These are phyloP conservation scores for Aquilaria malaccensis DNA, from an alignment of 345 rosid species.

Conservation along the genomic window DNA sequence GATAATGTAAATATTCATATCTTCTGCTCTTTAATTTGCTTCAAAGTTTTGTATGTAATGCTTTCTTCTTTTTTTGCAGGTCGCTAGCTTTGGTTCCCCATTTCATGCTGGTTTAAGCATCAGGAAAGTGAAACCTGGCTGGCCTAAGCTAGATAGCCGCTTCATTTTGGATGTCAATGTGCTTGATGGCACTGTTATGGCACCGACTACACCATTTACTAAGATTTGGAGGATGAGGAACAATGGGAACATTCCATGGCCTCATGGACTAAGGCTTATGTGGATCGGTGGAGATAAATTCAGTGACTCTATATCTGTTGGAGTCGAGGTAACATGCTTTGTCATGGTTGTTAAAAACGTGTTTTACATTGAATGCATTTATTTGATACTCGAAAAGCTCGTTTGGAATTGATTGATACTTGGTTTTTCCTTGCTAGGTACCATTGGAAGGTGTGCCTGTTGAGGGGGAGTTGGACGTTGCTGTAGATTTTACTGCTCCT, in stretches of 20 bases:
- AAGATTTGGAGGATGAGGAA: constrained; percentile 95
- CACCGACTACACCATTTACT: constrained; percentile 67
- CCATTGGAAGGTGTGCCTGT: constrained; percentile 55
- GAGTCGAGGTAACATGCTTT: constrained; percentile 46
- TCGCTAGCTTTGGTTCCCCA: constrained; percentile 22
- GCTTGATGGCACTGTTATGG: constrained; percentile 71
- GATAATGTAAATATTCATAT: constrained; percentile 20
- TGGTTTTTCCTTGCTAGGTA: constrained; percentile 38
- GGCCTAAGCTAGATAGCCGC: constrained; percentile 65
- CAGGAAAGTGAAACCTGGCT: constrained; percentile 18
- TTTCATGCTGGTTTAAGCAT: too few species aligned
- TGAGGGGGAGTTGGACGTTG: constrained; percentile 61
- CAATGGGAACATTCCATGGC: constrained; percentile 68
- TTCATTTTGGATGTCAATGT: constrained; percentile 81
- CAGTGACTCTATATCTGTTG: constrained; percentile 29
- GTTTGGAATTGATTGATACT: not conserved
- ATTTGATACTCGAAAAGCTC: not conserved
- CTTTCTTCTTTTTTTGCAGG: constrained; percentile 18
- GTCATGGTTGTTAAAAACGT: constrained; percentile 1
- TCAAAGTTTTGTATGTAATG: constrained; percentile 5
- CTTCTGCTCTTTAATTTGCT: not conserved
- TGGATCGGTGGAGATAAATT: constrained; percentile 82
- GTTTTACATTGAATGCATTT: not conserved
- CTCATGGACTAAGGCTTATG: constrained; percentile 46
- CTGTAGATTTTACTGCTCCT: constrained; percentile 77